Conservation (phyloP, 192 early-diverging fungal species). For the Blastocladiella britannica region DNA sequence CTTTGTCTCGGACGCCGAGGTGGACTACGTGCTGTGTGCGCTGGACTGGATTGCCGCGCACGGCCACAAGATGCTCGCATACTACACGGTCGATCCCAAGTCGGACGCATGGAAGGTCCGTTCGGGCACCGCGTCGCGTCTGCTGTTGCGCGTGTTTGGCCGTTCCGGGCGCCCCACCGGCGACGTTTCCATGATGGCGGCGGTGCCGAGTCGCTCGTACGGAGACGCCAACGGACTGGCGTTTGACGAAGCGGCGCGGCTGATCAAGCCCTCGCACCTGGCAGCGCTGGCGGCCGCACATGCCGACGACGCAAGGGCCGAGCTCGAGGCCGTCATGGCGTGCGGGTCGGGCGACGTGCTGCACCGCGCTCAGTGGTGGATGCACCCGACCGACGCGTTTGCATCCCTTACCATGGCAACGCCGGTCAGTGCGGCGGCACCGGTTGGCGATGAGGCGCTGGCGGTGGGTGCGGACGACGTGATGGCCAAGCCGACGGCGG, state of each 20-base stretch:
- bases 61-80: conserved; percentile 10
- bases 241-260: not conserved
- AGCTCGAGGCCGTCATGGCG: not conserved
- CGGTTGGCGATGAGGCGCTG: too few species aligned
- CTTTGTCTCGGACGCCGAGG: conserved; percentile 14
- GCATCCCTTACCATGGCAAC: too few species aligned
- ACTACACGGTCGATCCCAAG: conserved; percentile 8
- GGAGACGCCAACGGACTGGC: not conserved
- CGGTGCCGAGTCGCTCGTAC: not conserved
- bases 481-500: too few species aligned
- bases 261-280: not conserved
- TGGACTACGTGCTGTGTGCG: conserved; percentile 16
- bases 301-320: not conserved
- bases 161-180: not conserved
- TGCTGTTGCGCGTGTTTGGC: not conserved
- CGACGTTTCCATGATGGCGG: not conserved
- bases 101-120: conserved; percentile 10
- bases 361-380: not conserved
- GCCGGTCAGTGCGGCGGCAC: too few species aligned
- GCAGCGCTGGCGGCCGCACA: not conserved
- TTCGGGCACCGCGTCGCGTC: not conserved
- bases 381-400: not conserved
- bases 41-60: conserved; percentile 15
- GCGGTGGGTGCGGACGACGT: too few species aligned
- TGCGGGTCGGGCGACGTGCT: not conserved